A percentile compares a stretch with the other conserved stretches of the same genome.
Evolutionary conservation across 129 eudicot genomes (phyloP).

Genomic region (Tanacetum coccineum): DNA sequence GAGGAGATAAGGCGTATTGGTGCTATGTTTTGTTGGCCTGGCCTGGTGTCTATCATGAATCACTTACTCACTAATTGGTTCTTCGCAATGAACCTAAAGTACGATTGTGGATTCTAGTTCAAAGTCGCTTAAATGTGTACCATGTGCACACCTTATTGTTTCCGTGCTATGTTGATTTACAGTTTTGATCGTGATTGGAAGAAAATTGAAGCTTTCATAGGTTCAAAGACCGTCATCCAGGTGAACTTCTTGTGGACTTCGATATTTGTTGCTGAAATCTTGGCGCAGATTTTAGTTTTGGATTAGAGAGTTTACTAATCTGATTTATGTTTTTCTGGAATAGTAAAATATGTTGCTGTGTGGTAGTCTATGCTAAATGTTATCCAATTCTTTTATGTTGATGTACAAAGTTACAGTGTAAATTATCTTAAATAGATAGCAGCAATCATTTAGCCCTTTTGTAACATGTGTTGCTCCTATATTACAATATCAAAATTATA

Average conservation of each 20-base stretch:
- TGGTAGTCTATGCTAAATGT: background rate
- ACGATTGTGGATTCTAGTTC: background rate
- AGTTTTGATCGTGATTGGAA: conserved; percentile 99
- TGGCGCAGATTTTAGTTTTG: conserved; percentile 2
- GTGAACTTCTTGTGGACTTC: conserved; percentile 29
- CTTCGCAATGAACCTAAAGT: background rate
- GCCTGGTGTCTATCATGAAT: conserved; percentile 7
- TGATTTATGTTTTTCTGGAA: background rate
- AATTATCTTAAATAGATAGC: background rate
- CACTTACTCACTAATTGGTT: conserved; percentile 9
- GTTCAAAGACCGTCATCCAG: conserved; percentile 95
- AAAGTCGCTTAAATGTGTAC: background rate
- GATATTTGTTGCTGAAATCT: background rate
- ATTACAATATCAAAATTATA: background rate
- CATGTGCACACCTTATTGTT: conserved; percentile 11
- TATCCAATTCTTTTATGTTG: conserved; percentile 6
- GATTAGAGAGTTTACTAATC: background rate
- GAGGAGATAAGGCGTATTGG: conserved; percentile 6
- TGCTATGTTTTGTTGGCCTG: conserved; percentile 11
- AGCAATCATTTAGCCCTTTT: too few species aligned
- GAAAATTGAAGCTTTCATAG: conserved; percentile 92
- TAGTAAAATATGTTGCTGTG: background rate
- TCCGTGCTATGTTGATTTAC: conserved; percentile 16
- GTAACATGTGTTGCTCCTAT: background rate
- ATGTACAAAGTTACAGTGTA: background rate